Evolutionary conservation across 768 basidiomycete genomes (phyloP).

Genomic region (Neoboletus magnificus): DNA sequence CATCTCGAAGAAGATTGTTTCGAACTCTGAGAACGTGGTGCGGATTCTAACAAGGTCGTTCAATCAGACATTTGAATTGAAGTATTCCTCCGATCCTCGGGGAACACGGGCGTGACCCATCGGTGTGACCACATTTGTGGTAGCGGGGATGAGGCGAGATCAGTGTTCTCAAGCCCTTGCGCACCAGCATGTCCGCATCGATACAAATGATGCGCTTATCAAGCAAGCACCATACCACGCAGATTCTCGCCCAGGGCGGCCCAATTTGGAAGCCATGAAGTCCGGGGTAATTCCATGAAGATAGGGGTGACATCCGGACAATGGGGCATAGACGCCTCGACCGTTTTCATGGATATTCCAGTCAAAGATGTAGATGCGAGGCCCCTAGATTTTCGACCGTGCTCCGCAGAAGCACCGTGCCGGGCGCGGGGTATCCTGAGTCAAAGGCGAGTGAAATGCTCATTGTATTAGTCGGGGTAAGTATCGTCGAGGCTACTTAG

Average conservation of each 20-base stretch:
- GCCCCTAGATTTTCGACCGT: neutral
- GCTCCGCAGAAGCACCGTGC: neutral
- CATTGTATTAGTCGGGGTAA: neutral
- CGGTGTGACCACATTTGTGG: neutral
- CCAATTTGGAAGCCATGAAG: neutral
- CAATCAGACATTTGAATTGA: neutral
- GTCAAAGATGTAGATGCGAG: neutral
- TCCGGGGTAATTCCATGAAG: neutral
- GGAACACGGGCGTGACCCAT: neutral
- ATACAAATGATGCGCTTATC: neutral
- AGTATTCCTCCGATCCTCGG: neutral
- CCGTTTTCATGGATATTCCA: neutral
- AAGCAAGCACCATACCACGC: neutral
- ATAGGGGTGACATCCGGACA: neutral
- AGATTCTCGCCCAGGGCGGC: neutral
- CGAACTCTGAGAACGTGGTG: neutral
- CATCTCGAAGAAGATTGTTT: neutral
- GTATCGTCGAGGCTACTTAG: neutral
- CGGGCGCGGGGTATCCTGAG: too few relatives aligned
- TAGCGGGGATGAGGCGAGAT: neutral
- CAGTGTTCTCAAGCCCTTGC: neutral
- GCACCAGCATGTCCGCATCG: neutral
- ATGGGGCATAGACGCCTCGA: neutral
- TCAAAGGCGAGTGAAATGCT: too few relatives aligned
- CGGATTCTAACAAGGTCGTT: neutral